Base-by-base conservation (phyloP, 2,329 filamentous ascomycete species). In the Neophaeococcomyces mojaviensis region DNA sequence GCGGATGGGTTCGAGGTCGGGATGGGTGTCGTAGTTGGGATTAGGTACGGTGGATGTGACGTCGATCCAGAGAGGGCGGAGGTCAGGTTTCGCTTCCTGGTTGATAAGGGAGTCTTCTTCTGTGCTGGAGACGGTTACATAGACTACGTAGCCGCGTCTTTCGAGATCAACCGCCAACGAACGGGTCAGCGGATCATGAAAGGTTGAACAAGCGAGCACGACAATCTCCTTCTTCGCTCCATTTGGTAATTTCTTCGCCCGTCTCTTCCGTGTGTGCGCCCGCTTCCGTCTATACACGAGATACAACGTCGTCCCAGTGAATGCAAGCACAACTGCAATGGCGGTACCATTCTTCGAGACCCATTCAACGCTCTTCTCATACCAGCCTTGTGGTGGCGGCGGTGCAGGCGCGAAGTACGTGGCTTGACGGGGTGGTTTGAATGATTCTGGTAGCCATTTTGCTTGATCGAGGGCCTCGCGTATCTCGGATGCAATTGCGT, bases 61-160 rank as follows among this genome's bases (percentile, higher is more conserved):
- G 59, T 97, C 88, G 52, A 97, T 76, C 61, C 80, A 80, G 48
- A 98, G 68, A 6, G 90, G 81, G 52, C 84, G 79, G 53, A 97
- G 84, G 61, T 97, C 92, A 5, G 81, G 74, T 51, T 88, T 76
- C n/a, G 81, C 77, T 63, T 94, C 78, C 44, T 55, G 53, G 49
- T 86, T 79, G 12, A 97, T 81, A 52, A 84, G 69, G 30, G 82
- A 74, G 63, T 97, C 88, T 55, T 97, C 90, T 58, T 95, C 86
- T 49, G 81, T 69, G n/a, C 81, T 87, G 53, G 81, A 84, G 58
- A 88, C 90, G 1, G 94, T 86, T 49, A 98, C 74, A 64, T 88
- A 98, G 46, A 97, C 87, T 50, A 97, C 86, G 64, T 94, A 97
- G 3, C 92, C 92, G 53, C 88, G 80, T 49, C 88, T 76, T 68